phyloP scores from a whole-genome alignment of 495 filamentous ascomycete genomes.

The Hypoxylon perforatum region DNA sequence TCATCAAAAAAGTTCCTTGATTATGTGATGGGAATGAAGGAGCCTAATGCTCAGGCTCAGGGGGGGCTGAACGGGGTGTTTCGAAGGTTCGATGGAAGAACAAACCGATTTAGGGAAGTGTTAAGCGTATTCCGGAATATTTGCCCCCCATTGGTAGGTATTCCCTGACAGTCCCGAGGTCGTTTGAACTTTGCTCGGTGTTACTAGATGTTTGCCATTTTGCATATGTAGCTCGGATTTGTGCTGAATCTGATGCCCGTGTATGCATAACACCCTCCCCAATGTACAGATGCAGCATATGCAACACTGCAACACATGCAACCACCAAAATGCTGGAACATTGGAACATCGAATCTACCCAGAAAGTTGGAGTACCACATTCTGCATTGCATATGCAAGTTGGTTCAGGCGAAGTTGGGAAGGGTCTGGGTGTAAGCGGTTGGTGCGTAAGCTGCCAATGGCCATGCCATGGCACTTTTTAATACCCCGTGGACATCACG shows the following conservation, averaged over 20 bases:
- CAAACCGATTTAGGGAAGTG: constrained; percentile 23
- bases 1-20: constrained; percentile 14
- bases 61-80: constrained; percentile 1
- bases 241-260: constrained; percentile 6
- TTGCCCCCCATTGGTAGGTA: too few relatives aligned
- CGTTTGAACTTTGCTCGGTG: constrained; percentile 22
- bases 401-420: constrained; percentile 21
- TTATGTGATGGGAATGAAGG: constrained; percentile 3
- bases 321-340: too few relatives aligned
- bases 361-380: constrained; percentile 28
- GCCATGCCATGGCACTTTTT: too few relatives aligned
- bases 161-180: too few relatives aligned
- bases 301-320: too few relatives aligned
- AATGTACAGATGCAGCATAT: constrained; percentile 20
- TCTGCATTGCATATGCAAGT: constrained; percentile 26
- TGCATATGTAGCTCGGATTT: constrained; percentile 5
- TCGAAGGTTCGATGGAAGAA: neutral
- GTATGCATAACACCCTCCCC: constrained; percentile 22
- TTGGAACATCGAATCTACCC: constrained; percentile 23
- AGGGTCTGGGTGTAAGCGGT: too few relatives aligned
- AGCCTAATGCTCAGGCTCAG: constrained; percentile 26
- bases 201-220: constrained; percentile 2
- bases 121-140: constrained; percentile 12
- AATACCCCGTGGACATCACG: too few relatives aligned
- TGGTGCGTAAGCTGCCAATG: neutral